phyloP scores from a whole-genome alignment of 148 eudicot species.

The Cornus suecica region DNA sequence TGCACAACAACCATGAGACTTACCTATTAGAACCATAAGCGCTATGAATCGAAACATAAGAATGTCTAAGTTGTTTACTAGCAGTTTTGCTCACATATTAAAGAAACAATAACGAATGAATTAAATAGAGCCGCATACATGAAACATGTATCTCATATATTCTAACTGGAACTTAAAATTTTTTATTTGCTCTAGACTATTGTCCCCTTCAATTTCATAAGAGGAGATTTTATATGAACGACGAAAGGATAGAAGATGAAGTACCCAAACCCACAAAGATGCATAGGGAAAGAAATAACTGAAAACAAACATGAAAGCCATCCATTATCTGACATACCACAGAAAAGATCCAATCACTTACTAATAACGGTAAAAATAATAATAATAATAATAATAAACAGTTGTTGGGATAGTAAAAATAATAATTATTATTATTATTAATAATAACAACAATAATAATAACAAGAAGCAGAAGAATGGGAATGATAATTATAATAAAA shows the following conservation, averaged over 20 bases:
- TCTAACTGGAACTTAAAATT: neutral
- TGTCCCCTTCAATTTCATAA: neutral
- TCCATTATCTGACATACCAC: no score
- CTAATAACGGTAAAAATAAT: no score
- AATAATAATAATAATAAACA: no score
- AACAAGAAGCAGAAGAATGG: no score
- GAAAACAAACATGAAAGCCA: neutral
- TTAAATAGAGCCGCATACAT: neutral
- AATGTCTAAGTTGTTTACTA: neutral
- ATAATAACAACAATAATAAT: no score
- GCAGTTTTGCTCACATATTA: neutral
- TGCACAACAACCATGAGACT: slow-evolving; percentile 30
- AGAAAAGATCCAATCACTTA: no score
- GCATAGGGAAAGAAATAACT: neutral
- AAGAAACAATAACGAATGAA: no score
- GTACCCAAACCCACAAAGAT: neutral
- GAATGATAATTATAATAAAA: no score
- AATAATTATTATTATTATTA: no score
- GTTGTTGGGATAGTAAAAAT: no score
- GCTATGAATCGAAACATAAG: neutral
- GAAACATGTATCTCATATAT: neutral
- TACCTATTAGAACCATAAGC: neutral
- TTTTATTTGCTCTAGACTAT: neutral
- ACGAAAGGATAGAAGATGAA: neutral
- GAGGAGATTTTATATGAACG: neutral